phyloP scores from a whole-genome alignment of 495 filamentous ascomycete species.

The Aspergillus mulundensis region DNA sequence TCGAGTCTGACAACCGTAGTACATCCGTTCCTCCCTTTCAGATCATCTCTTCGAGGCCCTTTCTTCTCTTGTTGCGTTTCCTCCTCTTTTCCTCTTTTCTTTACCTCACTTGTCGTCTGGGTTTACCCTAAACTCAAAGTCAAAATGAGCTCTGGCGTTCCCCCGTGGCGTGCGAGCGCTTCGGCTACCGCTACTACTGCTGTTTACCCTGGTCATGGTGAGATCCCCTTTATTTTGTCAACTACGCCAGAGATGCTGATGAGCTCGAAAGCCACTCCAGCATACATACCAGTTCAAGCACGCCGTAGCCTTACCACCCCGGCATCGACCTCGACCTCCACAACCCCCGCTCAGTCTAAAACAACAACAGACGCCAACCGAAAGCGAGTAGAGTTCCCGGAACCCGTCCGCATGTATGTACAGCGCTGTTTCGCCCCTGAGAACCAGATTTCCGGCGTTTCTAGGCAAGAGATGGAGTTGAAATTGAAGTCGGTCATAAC shows the following conservation, averaged over 20 bases:
- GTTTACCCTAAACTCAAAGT: constrained; percentile 5
- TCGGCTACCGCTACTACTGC: constrained; percentile 28
- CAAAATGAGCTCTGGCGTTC: constrained; percentile 40
- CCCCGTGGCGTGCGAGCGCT: constrained; percentile 41
- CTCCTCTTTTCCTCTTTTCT: constrained; percentile 9
- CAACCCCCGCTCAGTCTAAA: constrained; percentile 9
- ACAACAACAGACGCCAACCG: constrained; percentile 20
- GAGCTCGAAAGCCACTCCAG: constrained; percentile 31
- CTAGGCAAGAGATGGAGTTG: constrained; percentile 66
- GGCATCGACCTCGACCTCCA: constrained; percentile 23
- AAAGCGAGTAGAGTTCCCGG: constrained; percentile 64
- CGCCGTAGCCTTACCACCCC: constrained; percentile 42
- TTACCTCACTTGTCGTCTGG: not conserved
- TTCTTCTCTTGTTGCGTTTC: not conserved
- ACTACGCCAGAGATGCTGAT: not conserved
- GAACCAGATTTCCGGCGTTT: constrained; percentile 62
- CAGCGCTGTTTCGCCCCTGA: constrained; percentile 75
- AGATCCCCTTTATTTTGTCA: constrained; percentile 12
- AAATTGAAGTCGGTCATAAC: constrained; percentile 86
- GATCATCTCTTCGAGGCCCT: not conserved
- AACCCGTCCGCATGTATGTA: constrained; percentile 74
- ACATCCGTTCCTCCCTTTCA: not conserved
- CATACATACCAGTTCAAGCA: constrained; percentile 50
- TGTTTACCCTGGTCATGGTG: constrained; percentile 31
- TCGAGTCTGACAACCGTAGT: constrained; percentile 10